Percentiles rank a stretch among this genome's conserved stretches.
Conservation (phyloP, 2,329 filamentous ascomycete genomes). For the Elsinoe arachidis region DNA sequence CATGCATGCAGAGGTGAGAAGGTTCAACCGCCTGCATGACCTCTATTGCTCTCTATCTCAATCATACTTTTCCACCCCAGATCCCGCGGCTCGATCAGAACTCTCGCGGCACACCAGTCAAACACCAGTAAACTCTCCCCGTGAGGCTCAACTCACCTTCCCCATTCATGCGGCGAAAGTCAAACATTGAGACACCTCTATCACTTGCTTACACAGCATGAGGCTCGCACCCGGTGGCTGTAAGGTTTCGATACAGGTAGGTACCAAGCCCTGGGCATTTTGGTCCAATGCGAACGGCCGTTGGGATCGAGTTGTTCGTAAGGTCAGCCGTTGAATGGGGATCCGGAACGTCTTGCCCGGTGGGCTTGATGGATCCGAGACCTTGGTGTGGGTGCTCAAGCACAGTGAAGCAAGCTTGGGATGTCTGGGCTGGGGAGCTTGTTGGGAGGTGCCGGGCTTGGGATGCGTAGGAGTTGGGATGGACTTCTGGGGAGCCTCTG, state of each 20-base stretch:
- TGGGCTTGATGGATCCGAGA: not conserved
- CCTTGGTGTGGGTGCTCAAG: not conserved
- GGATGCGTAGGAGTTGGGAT: too few species aligned
- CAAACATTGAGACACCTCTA: not conserved
- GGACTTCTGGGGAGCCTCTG: too few species aligned
- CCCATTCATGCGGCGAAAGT: not conserved
- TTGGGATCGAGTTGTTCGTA: not conserved
- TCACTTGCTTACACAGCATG: too few species aligned
- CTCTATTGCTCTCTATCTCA: too few species aligned
- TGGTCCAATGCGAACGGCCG: not conserved
- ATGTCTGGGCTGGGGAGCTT: too few species aligned
- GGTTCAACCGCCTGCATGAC: too few species aligned
- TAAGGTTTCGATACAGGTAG: not conserved
- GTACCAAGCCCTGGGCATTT: constrained; percentile 8
- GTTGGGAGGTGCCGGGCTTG: too few species aligned
- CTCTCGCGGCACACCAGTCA: not conserved
- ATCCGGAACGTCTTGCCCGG: not conserved
- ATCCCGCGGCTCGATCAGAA: not conserved
- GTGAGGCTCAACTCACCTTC: not conserved
- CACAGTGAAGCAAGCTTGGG: not conserved
- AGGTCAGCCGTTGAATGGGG: not conserved
- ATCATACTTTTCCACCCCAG: too few species aligned
- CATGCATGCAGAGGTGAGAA: too few species aligned
- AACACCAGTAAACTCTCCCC: not conserved
- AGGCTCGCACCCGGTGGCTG: not conserved